Conservation (phyloP, 768 basidiomycete genomes). For the Podaxis pistillaris region DNA sequence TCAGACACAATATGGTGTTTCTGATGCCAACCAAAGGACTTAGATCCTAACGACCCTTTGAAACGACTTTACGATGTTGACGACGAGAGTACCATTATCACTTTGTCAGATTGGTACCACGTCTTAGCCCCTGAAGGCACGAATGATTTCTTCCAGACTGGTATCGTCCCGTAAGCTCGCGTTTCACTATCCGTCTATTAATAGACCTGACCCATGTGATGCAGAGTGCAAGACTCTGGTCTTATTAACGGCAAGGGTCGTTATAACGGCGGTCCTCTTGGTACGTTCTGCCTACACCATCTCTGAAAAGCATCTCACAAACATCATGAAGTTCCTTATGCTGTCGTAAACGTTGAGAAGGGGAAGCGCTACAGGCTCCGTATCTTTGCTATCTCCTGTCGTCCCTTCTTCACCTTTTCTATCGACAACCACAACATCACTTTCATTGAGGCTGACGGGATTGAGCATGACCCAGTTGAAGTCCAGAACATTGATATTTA, state of each 20-base stretch:
- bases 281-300: constrained; percentile 7
- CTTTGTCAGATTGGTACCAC: constrained; percentile 19
- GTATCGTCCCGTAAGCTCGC: constrained; percentile 13
- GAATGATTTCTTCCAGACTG: background rate
- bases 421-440: constrained; percentile 31
- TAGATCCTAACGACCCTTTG: constrained; percentile 18
- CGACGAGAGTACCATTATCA: constrained; percentile 16
- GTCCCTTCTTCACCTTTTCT: constrained; percentile 37
- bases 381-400: constrained; percentile 46
- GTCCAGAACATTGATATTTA: constrained; percentile 39
- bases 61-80: constrained; percentile 21
- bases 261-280: constrained; percentile 7
- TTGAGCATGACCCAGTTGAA: constrained; percentile 28
- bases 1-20: background rate
- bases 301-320: background rate
- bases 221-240: constrained; percentile 4
- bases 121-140: background rate
- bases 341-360: constrained; percentile 37
- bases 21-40: background rate
- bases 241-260: constrained; percentile 18
- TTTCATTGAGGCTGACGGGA: constrained; percentile 30
- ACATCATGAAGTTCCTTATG: constrained; percentile 12
- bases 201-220: background rate
- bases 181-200: background rate
- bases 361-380: constrained; percentile 54